Percentiles rank a stretch among this genome's conserved stretches.
Evolutionary conservation across 2,329 filamentous ascomycete species (phyloP).

Genomic region (Zymoseptoria brevis): DNA sequence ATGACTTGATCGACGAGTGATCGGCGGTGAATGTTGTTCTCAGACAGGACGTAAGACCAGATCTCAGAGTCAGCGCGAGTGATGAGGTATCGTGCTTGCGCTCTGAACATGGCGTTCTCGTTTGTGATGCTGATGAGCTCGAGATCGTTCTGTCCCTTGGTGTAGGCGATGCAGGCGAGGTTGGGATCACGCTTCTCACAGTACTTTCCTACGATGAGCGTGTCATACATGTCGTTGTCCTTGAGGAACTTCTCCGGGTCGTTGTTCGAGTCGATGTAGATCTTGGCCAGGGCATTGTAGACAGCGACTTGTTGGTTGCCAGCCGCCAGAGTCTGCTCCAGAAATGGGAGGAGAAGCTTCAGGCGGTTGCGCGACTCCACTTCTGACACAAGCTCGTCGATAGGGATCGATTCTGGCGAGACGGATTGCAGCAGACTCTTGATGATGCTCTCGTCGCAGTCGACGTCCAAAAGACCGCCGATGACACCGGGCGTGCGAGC

Average conservation of each 20-base stretch:
- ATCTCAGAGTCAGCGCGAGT: slow-evolving; percentile 84
- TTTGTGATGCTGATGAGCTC: slow-evolving; percentile 98
- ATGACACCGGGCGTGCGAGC: slow-evolving; percentile 84
- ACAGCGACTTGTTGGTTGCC: slow-evolving; percentile 96
- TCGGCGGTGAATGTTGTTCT: slow-evolving; percentile 91
- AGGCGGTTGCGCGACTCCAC: slow-evolving; percentile 94
- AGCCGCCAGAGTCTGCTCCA: slow-evolving; percentile 79
- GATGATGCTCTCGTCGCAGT: slow-evolving; percentile 94
- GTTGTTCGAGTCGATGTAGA: slow-evolving; percentile 98
- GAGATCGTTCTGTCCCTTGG: slow-evolving; percentile 93
- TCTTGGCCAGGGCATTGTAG: slow-evolving; percentile 96
- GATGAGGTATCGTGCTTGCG: slow-evolving; percentile 90
- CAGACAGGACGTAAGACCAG: slow-evolving; percentile 88
- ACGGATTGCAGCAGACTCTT: slow-evolving; percentile 83
- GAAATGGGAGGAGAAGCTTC: slow-evolving; percentile 91
- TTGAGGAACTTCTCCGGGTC: slow-evolving; percentile 95
- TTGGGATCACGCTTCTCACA: slow-evolving; percentile 98
- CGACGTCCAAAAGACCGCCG: slow-evolving; percentile 87
- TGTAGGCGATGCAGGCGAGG: slow-evolving; percentile 87
- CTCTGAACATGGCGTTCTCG: slow-evolving; percentile 99
- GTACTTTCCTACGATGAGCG: slow-evolving; percentile 88
- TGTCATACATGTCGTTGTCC: slow-evolving; percentile 95
- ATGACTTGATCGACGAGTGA: slow-evolving; percentile 95
- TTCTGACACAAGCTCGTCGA: slow-evolving; percentile 86
- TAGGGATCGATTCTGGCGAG: slow-evolving; percentile 75